phyloP scores from a whole-genome alignment of 2,329 filamentous ascomycete genomes.

The Orbilia blumenaviensis region DNA sequence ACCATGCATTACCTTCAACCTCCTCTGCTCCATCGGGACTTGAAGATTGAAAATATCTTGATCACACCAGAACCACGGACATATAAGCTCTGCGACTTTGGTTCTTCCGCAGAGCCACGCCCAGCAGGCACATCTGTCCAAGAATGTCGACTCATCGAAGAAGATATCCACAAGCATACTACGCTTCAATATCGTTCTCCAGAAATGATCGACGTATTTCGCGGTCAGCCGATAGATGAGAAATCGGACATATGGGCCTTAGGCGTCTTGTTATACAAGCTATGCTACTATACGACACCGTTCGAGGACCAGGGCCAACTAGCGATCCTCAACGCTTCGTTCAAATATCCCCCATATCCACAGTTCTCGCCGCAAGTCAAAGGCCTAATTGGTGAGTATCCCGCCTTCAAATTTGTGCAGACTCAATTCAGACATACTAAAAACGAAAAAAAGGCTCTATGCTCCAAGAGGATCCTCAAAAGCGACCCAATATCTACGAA shows the following conservation, averaged over 20 bases:
- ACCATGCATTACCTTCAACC: constrained; percentile 99
- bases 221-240: constrained; percentile 95
- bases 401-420: too few relatives aligned
- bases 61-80: constrained; percentile 77
- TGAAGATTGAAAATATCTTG: constrained; percentile 98
- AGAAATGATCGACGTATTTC: constrained; percentile 98
- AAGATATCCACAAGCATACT: constrained; percentile 96
- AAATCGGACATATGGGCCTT: constrained; percentile 99
- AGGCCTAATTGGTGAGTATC: constrained; percentile 79
- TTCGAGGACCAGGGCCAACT: constrained; percentile 98
- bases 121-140: constrained; percentile 84
- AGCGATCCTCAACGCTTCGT: constrained; percentile 94
- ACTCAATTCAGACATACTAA: constrained; percentile 22
- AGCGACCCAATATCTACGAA: constrained; percentile 92
- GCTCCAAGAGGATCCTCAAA: constrained; percentile 82
- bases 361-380: constrained; percentile 89
- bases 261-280: constrained; percentile 93
- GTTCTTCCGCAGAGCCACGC: constrained; percentile 83
- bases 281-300: constrained; percentile 98
- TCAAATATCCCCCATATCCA: constrained; percentile 88
- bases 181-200: constrained; percentile 97
- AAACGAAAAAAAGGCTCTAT: constrained; percentile 75
- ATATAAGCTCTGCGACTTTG: constrained; percentile 99
- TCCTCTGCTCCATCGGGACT: constrained; percentile 86
- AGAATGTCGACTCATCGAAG: constrained; percentile 91